These are phyloP conservation scores for Otatea glauca DNA, from an alignment of 176 grass and related monocot genomes.

Conservation along the genomic window DNA sequence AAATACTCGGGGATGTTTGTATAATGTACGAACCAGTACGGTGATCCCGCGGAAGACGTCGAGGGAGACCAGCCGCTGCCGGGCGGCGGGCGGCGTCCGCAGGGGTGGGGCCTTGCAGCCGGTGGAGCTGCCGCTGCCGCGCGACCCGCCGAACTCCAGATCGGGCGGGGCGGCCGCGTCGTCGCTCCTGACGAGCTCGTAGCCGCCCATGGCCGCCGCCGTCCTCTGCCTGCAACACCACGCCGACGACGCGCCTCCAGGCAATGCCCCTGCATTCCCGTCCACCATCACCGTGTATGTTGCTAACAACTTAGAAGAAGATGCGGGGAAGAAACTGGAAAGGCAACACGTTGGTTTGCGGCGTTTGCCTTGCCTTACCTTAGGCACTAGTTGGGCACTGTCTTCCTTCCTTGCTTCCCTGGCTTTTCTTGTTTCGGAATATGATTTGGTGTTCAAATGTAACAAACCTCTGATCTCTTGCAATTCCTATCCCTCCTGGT, in stretches of 20 bases:
- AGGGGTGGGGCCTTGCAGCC: not conserved
- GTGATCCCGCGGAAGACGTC: conserved; percentile 94
- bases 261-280: conserved; percentile 36
- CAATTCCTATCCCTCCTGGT: not conserved
- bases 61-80: conserved; percentile 73
- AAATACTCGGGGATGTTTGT: not conserved
- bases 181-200: conserved; percentile 57
- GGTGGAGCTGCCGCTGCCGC: not conserved
- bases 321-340: not conserved
- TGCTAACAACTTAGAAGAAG: not conserved
- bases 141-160: conserved; percentile 33
- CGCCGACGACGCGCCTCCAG: not conserved
- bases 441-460: not conserved
- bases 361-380: not conserved
- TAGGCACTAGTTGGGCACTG: not conserved
- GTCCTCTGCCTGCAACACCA: conserved; percentile 42
- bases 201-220: conserved; percentile 40
- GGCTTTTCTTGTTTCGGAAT: conserved; percentile 3
- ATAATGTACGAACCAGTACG: conserved; percentile 59
- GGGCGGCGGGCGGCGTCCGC: not conserved
- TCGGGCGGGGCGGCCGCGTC: conserved; percentile 30
- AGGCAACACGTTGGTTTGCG: not conserved
- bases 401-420: not conserved
- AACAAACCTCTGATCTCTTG: conserved; percentile 21
- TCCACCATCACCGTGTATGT: not conserved